Percentiles rank a stretch among this genome's conserved stretches.
Conservation (phyloP, 2,329 filamentous ascomycete species). For the Torrubiellomyces zombiae region DNA sequence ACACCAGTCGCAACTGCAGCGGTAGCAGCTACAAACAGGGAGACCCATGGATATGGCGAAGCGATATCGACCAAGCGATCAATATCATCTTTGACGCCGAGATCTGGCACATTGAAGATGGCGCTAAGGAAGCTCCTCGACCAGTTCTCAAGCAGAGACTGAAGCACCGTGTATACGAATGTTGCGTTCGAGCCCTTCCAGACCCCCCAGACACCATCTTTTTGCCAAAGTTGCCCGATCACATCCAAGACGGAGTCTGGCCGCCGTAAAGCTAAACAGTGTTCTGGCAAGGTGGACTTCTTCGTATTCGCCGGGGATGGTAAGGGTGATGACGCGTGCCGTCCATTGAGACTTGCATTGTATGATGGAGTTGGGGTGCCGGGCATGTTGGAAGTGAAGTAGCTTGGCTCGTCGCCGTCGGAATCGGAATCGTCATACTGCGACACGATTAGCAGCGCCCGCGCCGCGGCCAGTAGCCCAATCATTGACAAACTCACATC, state of each 20-base stretch:
- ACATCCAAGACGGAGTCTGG: conserved; percentile 75
- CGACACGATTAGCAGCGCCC: neutral
- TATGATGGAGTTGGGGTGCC: conserved; percentile 34
- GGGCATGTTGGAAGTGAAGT: conserved; percentile 56
- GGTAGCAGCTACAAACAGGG: conserved; percentile 53
- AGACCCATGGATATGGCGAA: conserved; percentile 67
- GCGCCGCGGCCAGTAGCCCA: neutral
- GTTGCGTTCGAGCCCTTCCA: conserved; percentile 92
- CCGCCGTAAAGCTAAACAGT: conserved; percentile 55
- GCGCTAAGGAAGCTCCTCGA: conserved; percentile 81
- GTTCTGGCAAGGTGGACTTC: conserved; percentile 19
- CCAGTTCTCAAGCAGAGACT: conserved; percentile 83
- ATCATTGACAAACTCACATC: conserved; percentile 12
- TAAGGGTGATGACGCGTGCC: conserved; percentile 15
- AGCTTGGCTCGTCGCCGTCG: conserved; percentile 63
- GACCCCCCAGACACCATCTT: conserved; percentile 76
- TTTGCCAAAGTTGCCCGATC: conserved; percentile 73
- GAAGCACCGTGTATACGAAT: conserved; percentile 76
- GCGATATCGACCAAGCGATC: conserved; percentile 59
- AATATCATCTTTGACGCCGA: conserved; percentile 57
- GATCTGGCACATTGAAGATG: conserved; percentile 74
- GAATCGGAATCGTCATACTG: conserved; percentile 41
- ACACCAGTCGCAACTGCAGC: conserved; percentile 59
- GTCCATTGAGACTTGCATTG: conserved; percentile 15
- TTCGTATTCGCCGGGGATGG: conserved; percentile 7